phyloP scores from a whole-genome alignment of 371 early-diverging fungal genomes.

The Lichtheimia corymbifera region DNA sequence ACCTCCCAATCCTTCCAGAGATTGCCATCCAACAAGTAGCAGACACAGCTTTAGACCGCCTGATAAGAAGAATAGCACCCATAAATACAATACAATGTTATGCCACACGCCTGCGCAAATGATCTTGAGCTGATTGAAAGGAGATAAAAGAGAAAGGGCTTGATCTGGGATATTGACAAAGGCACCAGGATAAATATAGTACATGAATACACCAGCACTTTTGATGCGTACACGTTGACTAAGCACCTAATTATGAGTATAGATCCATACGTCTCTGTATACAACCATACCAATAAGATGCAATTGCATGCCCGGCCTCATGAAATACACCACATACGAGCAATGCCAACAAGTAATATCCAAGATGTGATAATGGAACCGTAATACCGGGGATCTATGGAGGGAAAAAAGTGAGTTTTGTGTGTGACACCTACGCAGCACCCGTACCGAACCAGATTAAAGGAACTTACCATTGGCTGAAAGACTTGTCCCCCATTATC shows the following conservation, averaged over 20 bases:
- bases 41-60: constrained; percentile 51
- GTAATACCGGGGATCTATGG: constrained; percentile 79
- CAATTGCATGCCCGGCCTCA: constrained; percentile 83
- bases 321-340: constrained; percentile 70
- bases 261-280: neutral
- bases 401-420: constrained; percentile 10
- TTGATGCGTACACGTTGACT: constrained; percentile 67
- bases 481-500: constrained; percentile 52
- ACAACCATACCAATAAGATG: constrained; percentile 57
- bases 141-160: constrained; percentile 43
- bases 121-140: constrained; percentile 63
- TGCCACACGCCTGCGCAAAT: constrained; percentile 89
- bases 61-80: constrained; percentile 48
- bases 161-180: constrained; percentile 77
- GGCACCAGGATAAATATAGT: constrained; percentile 82
- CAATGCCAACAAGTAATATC: constrained; percentile 70
- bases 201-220: constrained; percentile 71
- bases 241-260: neutral
- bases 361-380: constrained; percentile 71
- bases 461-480: constrained; percentile 55
- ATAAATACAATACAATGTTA: constrained; percentile 61
- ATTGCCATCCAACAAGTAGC: constrained; percentile 53
- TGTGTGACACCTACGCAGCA: neutral
- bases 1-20: constrained; percentile 52
- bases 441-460: neutral